Conservation (phyloP, 768 basidiomycete species). For the Macrolepiota fuliginosa region DNA sequence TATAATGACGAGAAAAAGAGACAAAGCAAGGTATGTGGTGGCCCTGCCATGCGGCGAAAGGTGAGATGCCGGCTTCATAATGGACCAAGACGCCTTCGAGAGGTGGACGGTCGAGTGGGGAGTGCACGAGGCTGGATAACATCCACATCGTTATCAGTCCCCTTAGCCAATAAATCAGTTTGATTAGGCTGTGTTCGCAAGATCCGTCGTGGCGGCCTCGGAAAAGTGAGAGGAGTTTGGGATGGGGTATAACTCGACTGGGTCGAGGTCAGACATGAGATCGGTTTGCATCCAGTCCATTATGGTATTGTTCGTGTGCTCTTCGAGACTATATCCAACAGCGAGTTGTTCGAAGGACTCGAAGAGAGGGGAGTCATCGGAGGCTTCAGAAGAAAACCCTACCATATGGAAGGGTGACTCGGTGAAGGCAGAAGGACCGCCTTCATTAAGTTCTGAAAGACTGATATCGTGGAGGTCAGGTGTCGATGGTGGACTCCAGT, state of each 20-base stretch:
- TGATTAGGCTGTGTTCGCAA: no score
- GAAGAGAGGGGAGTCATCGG: no score
- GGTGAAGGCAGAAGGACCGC: not conserved
- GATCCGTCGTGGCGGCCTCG: not conserved
- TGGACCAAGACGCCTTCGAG: not conserved
- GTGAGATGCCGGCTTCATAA: not conserved
- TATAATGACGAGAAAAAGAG: not conserved
- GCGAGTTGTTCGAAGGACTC: not conserved
- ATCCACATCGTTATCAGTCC: not conserved
- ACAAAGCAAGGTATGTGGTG: not conserved
- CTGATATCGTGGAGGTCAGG: not conserved
- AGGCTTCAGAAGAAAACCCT: not conserved
- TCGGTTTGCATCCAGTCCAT: not conserved
- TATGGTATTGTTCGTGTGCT: not conserved
- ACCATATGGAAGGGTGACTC: not conserved
- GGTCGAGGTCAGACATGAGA: not conserved
- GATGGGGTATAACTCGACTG: not conserved
- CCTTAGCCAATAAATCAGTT: not conserved
- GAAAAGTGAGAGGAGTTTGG: not conserved
- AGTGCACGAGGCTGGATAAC: not conserved
- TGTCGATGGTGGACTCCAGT: not conserved
- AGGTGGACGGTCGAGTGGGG: not conserved
- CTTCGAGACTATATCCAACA: not conserved
- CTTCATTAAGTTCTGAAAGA: slow-evolving; percentile 3
- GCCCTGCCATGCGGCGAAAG: not conserved